Percentiles rank a stretch among this genome's conserved stretches.
These are phyloP conservation scores for Fusarium sp. DNA, from an alignment of 2,329 filamentous ascomycete species.

Conservation along the genomic window DNA sequence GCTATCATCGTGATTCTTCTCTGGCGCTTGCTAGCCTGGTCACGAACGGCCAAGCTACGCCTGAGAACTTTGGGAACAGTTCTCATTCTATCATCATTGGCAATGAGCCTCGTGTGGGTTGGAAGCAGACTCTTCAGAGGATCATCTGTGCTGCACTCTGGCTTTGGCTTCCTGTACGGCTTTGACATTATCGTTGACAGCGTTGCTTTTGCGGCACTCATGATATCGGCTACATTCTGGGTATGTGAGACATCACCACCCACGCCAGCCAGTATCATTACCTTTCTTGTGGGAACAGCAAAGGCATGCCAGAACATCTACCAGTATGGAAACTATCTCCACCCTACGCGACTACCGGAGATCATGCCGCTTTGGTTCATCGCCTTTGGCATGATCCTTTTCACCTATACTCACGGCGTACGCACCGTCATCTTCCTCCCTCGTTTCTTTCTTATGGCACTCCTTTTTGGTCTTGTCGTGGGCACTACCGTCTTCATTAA, in stretches of 20 bases:
- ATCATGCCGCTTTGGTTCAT: conserved; percentile 59
- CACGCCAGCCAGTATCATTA: conserved; percentile 60
- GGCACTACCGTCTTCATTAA: conserved; percentile 57
- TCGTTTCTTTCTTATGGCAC: conserved; percentile 58
- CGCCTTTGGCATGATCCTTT: conserved; percentile 59
- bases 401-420: conserved; percentile 62
- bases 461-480: conserved; percentile 58
- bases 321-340: conserved; percentile 63
- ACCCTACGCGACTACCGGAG: conserved; percentile 56
- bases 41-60: conserved; percentile 63
- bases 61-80: conserved; percentile 63
- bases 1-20: conserved; percentile 62
- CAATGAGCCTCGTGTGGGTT: conserved; percentile 57
- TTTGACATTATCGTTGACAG: conserved; percentile 67
- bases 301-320: conserved; percentile 56
- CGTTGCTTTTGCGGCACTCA: conserved; percentile 60
- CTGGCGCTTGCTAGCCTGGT: conserved; percentile 69
- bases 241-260: conserved; percentile 64
- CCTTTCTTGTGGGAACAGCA: conserved; percentile 60
- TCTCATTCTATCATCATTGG: conserved; percentile 59
- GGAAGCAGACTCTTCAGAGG: conserved; percentile 51
- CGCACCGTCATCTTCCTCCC: conserved; percentile 61
- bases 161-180: conserved; percentile 62
- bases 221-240: conserved; percentile 63
- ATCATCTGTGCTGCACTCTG: conserved; percentile 43